phyloP scores from a whole-genome alignment of 1,284 basidiomycete species.

The Moesziomyces parantarcticus region DNA sequence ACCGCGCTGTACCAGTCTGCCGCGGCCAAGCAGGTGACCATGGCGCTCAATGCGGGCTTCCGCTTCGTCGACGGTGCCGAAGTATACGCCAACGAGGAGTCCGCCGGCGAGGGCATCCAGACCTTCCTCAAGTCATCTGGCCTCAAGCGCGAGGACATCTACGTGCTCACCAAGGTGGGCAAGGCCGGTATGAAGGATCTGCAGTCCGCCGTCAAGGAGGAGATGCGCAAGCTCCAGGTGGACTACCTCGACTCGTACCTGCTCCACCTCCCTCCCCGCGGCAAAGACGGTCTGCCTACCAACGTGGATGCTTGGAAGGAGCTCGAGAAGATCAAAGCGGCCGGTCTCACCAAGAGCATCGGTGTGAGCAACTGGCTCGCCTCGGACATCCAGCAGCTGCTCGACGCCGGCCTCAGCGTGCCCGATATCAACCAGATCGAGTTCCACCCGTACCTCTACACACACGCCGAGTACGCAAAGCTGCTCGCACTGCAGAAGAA shows the following conservation, averaged over 20 bases:
- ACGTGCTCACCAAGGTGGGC: slow-evolving; percentile 45
- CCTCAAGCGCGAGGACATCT: slow-evolving; percentile 35
- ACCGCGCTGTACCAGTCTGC: slow-evolving; percentile 42
- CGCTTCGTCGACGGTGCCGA: slow-evolving; percentile 48
- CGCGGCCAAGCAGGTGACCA: slow-evolving; percentile 28
- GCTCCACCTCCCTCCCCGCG: slow-evolving; percentile 54
- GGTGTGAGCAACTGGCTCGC: slow-evolving; percentile 56
- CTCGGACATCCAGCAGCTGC: slow-evolving; percentile 49
- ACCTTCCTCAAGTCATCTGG: slow-evolving; percentile 26
- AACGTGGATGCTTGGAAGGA: slow-evolving; percentile 57
- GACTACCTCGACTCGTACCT: slow-evolving; percentile 48
- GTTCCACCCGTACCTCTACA: slow-evolving; percentile 46
- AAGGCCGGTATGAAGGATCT: slow-evolving; percentile 34
- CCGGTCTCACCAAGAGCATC: slow-evolving; percentile 48
- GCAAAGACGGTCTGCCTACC: slow-evolving; percentile 43
- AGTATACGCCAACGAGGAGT: slow-evolving; percentile 48
- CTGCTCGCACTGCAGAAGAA: slow-evolving; percentile 43
- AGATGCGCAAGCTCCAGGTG: slow-evolving; percentile 36
- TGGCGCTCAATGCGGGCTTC: slow-evolving; percentile 47
- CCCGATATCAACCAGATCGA: slow-evolving; percentile 62
- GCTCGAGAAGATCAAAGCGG: slow-evolving; percentile 51
- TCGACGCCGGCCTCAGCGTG: slow-evolving; percentile 44
- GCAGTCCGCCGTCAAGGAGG: slow-evolving; percentile 32
- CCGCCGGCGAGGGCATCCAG: slow-evolving; percentile 36
- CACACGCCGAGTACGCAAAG: slow-evolving; percentile 42